phyloP scores from a whole-genome alignment of 2,329 filamentous ascomycete genomes.

The Epichloe gansuensis region DNA sequence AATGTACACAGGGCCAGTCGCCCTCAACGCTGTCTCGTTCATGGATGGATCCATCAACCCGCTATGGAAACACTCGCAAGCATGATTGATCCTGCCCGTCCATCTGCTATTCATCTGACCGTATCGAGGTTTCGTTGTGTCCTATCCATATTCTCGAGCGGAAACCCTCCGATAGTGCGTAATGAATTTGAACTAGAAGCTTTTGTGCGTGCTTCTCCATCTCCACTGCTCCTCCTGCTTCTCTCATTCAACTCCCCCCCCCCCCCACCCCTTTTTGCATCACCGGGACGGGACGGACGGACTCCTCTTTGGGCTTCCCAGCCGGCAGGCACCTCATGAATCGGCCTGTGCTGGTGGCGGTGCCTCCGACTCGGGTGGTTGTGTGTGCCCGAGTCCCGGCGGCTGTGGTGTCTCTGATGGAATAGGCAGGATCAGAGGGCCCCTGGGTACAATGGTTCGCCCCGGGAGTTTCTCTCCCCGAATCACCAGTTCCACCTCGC shows the following conservation, averaged over 20 bases:
- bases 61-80: no score
- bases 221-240: no score
- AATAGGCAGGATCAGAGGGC: conserved; percentile 26
- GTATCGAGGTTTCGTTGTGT: no score
- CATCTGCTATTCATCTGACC: neutral
- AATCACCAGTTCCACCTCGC: conserved; percentile 84
- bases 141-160: no score
- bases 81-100: neutral
- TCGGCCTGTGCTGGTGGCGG: conserved; percentile 21
- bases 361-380: conserved; percentile 17
- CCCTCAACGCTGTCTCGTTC: neutral
- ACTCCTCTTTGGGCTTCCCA: conserved; percentile 5
- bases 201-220: no score
- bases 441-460: conserved; percentile 46
- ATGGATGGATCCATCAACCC: neutral
- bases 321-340: conserved; percentile 13
- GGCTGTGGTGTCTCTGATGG: conserved; percentile 22
- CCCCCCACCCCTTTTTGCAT: no score
- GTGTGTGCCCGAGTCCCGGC: conserved; percentile 23
- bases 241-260: no score
- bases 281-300: no score
- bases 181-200: no score
- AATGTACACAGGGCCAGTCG: neutral
- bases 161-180: no score
- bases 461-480: conserved; percentile 67